Conservation (phyloP, 2,329 filamentous ascomycete species). For the Fusarium napiforme region DNA sequence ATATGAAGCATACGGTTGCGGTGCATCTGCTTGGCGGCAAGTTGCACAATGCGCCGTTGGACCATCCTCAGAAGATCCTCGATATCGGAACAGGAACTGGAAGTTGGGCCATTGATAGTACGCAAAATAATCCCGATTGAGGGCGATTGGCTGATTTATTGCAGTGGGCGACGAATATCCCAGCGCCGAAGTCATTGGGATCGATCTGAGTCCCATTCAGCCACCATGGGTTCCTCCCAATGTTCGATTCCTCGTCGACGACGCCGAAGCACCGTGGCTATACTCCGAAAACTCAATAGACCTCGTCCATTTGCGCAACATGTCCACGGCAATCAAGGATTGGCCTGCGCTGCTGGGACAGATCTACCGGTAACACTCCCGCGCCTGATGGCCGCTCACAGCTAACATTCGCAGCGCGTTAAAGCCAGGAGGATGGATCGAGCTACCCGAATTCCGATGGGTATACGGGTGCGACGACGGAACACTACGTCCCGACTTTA, state of each 20-base stretch:
- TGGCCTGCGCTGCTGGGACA: slow-evolving; percentile 36
- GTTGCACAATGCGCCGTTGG: slow-evolving; percentile 56
- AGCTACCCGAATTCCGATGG: slow-evolving; percentile 52
- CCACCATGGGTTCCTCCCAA: slow-evolving; percentile 55
- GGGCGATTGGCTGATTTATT: neutral
- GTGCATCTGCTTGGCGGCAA: slow-evolving; percentile 50
- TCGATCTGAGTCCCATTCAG: slow-evolving; percentile 55
- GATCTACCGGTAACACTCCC: slow-evolving; percentile 32
- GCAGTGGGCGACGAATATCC: slow-evolving; percentile 53
- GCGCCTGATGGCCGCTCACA: neutral
- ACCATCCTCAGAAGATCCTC: slow-evolving; percentile 50
- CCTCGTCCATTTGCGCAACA: slow-evolving; percentile 47
- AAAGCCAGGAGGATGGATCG: slow-evolving; percentile 59
- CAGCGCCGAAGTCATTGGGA: slow-evolving; percentile 51
- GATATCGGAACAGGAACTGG: slow-evolving; percentile 53
- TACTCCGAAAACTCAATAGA: slow-evolving; percentile 39
- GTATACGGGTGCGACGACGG: slow-evolving; percentile 46
- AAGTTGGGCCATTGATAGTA: slow-evolving; percentile 60
- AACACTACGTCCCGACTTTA: slow-evolving; percentile 40
- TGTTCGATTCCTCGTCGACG: slow-evolving; percentile 53
- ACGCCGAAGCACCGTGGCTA: slow-evolving; percentile 49
- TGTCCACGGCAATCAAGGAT: slow-evolving; percentile 50
- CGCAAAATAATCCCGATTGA: neutral
- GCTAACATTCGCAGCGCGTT: slow-evolving; percentile 35
- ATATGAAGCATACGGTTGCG: slow-evolving; percentile 55